Evolutionary conservation across 257 asterid genomes (phyloP).

Genomic region (Solanum piurae): DNA sequence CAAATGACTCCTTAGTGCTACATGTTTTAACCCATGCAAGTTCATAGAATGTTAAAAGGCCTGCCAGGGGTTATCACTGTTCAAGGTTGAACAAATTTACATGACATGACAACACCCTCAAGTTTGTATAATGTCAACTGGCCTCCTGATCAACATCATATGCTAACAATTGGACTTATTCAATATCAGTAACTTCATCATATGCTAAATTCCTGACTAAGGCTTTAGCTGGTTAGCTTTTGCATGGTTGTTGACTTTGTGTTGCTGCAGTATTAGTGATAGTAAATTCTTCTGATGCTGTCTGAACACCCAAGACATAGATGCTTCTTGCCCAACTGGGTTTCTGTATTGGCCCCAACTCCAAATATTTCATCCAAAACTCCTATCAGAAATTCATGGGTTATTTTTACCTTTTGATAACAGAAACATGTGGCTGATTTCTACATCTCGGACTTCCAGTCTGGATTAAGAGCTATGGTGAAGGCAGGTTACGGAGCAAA

Average conservation of each 20-base stretch:
- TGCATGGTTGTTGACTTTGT: background rate
- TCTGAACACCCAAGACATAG: background rate
- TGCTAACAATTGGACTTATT: background rate
- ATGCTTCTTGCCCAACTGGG: background rate
- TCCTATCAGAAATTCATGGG: background rate
- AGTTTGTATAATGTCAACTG: background rate
- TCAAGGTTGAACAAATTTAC: background rate
- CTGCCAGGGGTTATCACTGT: background rate
- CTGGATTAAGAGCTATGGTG: constrained; percentile 58
- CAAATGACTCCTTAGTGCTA: background rate
- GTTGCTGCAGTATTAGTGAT: background rate
- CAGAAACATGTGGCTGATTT: constrained; percentile 57
- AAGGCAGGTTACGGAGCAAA: constrained; percentile 60
- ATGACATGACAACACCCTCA: background rate
- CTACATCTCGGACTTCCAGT: constrained; percentile 48
- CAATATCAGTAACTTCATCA: background rate
- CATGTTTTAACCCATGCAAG: background rate
- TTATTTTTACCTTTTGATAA: background rate
- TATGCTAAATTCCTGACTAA: background rate
- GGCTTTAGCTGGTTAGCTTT: background rate
- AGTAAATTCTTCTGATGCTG: background rate
- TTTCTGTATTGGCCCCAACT: background rate
- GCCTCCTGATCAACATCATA: background rate
- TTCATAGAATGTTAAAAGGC: background rate
- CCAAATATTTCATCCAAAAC: background rate